Base-by-base conservation (phyloP, 139 green algal species). In the Haematococcus sp. region DNA sequence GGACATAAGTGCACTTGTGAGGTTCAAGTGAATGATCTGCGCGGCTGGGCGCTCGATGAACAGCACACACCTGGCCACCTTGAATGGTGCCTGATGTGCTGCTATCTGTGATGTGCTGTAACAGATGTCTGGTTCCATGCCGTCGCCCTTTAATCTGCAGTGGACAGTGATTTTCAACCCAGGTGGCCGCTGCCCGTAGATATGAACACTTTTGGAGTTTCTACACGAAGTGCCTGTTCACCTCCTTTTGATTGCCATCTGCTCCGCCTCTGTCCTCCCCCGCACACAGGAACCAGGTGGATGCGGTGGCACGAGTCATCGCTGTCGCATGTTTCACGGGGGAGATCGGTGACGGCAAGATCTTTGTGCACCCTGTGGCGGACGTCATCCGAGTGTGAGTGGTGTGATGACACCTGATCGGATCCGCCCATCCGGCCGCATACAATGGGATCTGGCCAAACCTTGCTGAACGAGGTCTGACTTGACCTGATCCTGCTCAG, bases 311-410 rank as follows among this genome's bases (percentile, higher is more conserved):
- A 20, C 82, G 81, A 27, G 76, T 86, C 16, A 79, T 97, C 1
- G 69, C 81, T 1, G 73, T 65, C 0, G 79, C 88, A 1, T 87
- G 90, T 11, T 87, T 86, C 81, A 97, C 92, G 19, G 92, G 92
- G 0, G 91, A 97, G 81, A 89, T 96, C 40, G 92, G 92, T 1
- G 92, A 97, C 74, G 92, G 92, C 71, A 97, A 97, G 82, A 92
- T 96, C 35, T 97, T 97, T 59, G 76, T 96, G 19, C 75, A 86
- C 40, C 92, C 92, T 1, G 90, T 97, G 5, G 89, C 87, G 15
- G 92, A 97, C 63, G 81, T 96, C 19, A 76, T 97, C 28, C 78
- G 92, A 54, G 84, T 96, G 83, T 91, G 70, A 82, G 83, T 75
- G 63, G 16, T 51, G 31, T 17, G 23, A 31, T 33, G 4, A 19